Percentiles rank a stretch among this genome's conserved stretches.
Conservation (phyloP, 768 basidiomycete species). For the Amanita pseudoporphyria region DNA sequence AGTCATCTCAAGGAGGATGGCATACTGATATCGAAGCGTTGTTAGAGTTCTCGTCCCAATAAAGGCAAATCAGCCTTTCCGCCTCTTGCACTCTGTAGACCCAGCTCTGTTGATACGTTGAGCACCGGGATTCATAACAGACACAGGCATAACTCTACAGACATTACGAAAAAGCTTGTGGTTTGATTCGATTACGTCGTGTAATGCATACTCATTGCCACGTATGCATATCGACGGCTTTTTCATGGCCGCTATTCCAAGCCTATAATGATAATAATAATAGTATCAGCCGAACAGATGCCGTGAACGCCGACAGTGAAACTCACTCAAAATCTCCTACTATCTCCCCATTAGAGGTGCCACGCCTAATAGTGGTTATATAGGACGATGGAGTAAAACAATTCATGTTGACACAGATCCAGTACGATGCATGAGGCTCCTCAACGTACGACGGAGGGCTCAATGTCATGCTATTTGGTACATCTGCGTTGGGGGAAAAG, state of each 20-base stretch:
- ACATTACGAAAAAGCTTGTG: constrained; percentile 27
- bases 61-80: constrained; percentile 17
- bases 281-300: background rate
- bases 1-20: background rate
- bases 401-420: constrained; percentile 37
- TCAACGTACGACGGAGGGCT: constrained; percentile 20
- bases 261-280: constrained; percentile 17
- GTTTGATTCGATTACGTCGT: constrained; percentile 24
- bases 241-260: constrained; percentile 19
- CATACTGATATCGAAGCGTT: constrained; percentile 21
- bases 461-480: constrained; percentile 30
- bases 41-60: constrained; percentile 26
- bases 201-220: constrained; percentile 26
- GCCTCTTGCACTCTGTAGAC: constrained; percentile 23
- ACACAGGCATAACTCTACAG: constrained; percentile 2
- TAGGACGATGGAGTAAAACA: constrained; percentile 40
- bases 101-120: constrained; percentile 20
- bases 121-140: constrained; percentile 3
- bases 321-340: constrained; percentile 42
- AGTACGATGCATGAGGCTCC: constrained; percentile 27
- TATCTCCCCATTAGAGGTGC: constrained; percentile 30
- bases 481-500: constrained; percentile 25
- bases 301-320: too few relatives aligned
- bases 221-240: constrained; percentile 26
- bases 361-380: constrained; percentile 33